phyloP scores from a whole-genome alignment of 1,284 basidiomycete species.

The Athelia psychrophila region DNA sequence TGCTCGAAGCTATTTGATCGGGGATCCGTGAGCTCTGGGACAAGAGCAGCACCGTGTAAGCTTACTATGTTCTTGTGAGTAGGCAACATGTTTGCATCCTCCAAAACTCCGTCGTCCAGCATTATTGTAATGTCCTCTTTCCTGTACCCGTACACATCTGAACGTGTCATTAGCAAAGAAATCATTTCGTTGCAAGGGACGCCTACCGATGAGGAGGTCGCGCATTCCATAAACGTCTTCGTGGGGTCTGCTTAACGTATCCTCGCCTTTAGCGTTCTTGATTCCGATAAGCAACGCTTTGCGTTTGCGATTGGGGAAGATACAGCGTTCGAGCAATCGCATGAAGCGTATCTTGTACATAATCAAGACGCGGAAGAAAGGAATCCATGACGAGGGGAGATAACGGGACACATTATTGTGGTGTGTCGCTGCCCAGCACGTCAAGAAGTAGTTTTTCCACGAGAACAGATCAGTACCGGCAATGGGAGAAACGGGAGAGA shows the following conservation, averaged over 20 bases:
- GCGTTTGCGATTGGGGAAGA: neutral
- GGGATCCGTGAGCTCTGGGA: too few relatives aligned
- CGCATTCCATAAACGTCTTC: neutral
- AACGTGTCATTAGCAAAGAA: neutral
- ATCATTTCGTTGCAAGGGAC: neutral
- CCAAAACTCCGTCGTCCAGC: slow-evolving; percentile 9
- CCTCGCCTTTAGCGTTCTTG: neutral
- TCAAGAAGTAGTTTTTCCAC: neutral
- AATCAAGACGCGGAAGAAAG: too few relatives aligned
- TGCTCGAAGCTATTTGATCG: slow-evolving; percentile 7
- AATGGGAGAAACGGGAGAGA: too few relatives aligned
- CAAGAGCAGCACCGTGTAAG: neutral
- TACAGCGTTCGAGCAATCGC: neutral
- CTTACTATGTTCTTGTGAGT: slow-evolving; percentile 12
- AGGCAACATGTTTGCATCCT: slow-evolving; percentile 3
- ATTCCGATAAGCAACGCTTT: slow-evolving; percentile 1
- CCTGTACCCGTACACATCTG: neutral
- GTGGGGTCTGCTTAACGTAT: neutral
- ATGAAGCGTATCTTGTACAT: too few relatives aligned
- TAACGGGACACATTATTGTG: too few relatives aligned
- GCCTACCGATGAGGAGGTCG: neutral
- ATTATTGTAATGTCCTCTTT: slow-evolving; percentile 7
- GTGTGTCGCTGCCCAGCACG: neutral
- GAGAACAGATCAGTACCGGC: neutral
- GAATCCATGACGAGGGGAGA: too few relatives aligned